These are phyloP conservation scores for Colletotrichum higginsianum DNA, from an alignment of 2,329 filamentous ascomycete species.

Conservation along the genomic window DNA sequence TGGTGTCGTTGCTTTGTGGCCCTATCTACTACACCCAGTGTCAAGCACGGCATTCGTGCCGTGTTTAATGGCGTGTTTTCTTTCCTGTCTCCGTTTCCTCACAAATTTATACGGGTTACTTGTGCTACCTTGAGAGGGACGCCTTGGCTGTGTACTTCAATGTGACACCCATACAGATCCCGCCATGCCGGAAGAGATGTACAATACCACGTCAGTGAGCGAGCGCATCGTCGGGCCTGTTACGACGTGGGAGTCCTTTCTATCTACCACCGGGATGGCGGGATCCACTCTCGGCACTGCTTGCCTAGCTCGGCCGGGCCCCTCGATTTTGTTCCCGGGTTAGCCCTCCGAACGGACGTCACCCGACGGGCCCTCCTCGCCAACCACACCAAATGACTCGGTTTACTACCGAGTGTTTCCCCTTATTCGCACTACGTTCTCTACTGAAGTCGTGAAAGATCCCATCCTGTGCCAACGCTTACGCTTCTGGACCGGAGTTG, in stretches of 20 bases:
- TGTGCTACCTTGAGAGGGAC: too few species aligned
- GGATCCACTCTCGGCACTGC: conserved; percentile 13
- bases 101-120: too few species aligned
- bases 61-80: too few species aligned
- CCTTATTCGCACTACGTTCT: background rate
- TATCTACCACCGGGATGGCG: background rate
- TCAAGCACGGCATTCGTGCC: too few species aligned
- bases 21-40: too few species aligned
- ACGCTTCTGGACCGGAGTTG: conserved; percentile 14
- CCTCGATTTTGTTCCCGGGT: background rate
- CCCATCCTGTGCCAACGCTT: conserved; percentile 1
- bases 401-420: background rate
- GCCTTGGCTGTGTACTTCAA: too few species aligned
- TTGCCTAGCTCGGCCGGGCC: conserved; percentile 17
- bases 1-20: too few species aligned
- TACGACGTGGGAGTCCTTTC: conserved; percentile 1
- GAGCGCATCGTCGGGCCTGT: background rate
- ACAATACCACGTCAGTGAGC: background rate
- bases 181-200: too few species aligned
- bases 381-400: conserved; percentile 20
- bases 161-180: too few species aligned
- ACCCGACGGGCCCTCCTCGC: conserved; percentile 15
- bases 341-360: conserved; percentile 27
- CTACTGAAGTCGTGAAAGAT: background rate
- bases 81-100: too few species aligned